Evolutionary conservation across 2,329 filamentous ascomycete genomes (phyloP), one percentile per base, ranked within the genome.

Genomic region (Diaporthe australafricana): DNA sequence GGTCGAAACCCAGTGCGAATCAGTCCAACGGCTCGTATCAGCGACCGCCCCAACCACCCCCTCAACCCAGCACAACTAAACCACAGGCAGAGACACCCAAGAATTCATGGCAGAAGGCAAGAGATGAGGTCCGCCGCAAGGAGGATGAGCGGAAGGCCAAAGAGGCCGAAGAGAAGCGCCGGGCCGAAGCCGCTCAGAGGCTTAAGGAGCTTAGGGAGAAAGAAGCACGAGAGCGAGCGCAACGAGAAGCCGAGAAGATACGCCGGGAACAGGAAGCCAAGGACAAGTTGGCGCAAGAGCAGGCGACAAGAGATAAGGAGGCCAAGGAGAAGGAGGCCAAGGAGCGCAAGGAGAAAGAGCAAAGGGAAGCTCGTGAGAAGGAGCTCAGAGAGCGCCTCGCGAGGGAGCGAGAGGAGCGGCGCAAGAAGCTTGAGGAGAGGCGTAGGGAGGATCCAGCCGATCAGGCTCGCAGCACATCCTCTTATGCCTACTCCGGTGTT

Each of bases 81-180:
- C 70, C 72, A 56, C 70, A 73, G 63, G 68, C 79, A 16, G 81
- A 82, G 57, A 76, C 82, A 30, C 81, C 83, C 1, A 87, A 86
- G 77, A 83, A 84, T 11, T 84, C 88, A 0, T 93, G 91, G 91
- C 91, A 93, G 75, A 92, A 89, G 78, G 91, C 91, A 4, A 85
- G 91, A 68, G 91, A 93, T 77, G 91, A 93, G 75, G 92, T 88
- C 25, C 84, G 88, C 53, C 87, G 85, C 71, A 87, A 87, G 70
- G 91, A 92, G 75, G 90, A 91, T 75, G 90, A 92, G 74, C 89
- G 90, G 14, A 91, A 87, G 77, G 83, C 83, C 2, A 87, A 85
- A 74, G 89, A 91, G 74, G 89, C 88, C 3, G 90, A 92, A 74
- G 86, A 88, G 74, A 89, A 89, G 75, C 84, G 87, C 74, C 87